Evolutionary conservation across 805 yeast genomes (phyloP).

Genomic region (Pichia pseudocactophila): DNA sequence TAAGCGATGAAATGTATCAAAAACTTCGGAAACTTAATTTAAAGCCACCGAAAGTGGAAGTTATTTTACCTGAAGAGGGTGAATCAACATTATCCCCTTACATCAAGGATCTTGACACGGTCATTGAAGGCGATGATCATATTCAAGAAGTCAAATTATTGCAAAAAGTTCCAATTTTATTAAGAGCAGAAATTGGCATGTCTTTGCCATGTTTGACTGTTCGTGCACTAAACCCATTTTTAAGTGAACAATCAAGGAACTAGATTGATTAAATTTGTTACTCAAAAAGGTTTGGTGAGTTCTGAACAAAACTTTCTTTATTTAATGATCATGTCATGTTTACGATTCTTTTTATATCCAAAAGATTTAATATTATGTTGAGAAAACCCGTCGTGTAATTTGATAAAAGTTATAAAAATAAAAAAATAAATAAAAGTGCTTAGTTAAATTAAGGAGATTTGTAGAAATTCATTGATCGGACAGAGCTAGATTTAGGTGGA

Average conservation of each 20-base stretch:
- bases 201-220: constrained; percentile 93
- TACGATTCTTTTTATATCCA: background rate
- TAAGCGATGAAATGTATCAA: constrained; percentile 36
- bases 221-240: constrained; percentile 80
- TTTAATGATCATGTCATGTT: background rate
- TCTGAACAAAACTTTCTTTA: background rate
- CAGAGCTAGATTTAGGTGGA: constrained; percentile 9
- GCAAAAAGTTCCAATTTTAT: constrained; percentile 69
- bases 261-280: background rate
- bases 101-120: constrained; percentile 44
- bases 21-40: constrained; percentile 44
- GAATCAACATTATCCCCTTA: constrained; percentile 45
- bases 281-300: background rate
- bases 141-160: constrained; percentile 80
- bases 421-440: no score
- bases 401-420: no score
- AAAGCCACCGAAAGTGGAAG: constrained; percentile 11
- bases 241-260: constrained; percentile 6
- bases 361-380: background rate
- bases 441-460: background rate
- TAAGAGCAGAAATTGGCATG: constrained; percentile 91
- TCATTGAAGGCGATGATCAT: constrained; percentile 50
- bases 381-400: no score
- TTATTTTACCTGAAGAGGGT: constrained; percentile 5
- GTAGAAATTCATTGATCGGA: constrained; percentile 3